Evolutionary conservation across 192 early-diverging fungal genomes (phyloP).

Genomic region (Podochytrium sp.): DNA sequence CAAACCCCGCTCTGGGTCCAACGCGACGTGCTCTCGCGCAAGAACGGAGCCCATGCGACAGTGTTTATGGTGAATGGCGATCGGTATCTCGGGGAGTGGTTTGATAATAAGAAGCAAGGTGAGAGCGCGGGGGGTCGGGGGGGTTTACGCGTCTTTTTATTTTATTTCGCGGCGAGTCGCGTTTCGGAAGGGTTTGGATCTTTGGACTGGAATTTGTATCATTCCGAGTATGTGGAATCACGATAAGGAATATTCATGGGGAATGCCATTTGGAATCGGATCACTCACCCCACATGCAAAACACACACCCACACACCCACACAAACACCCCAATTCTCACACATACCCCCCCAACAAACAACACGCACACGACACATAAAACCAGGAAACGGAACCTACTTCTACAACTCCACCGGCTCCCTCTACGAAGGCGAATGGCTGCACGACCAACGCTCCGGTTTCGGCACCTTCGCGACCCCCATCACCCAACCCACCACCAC

Average conservation of each 20-base stretch:
- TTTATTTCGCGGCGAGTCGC: too few species aligned
- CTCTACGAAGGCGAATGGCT: slow-evolving; percentile 66
- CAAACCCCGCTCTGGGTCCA: slow-evolving; percentile 53
- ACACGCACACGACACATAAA: neutral
- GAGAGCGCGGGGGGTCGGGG: too few species aligned
- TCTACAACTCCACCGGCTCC: slow-evolving; percentile 47
- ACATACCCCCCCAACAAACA: too few species aligned
- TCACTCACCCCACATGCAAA: too few species aligned
- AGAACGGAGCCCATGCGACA: slow-evolving; percentile 57
- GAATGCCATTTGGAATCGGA: too few species aligned
- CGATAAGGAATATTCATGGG: too few species aligned
- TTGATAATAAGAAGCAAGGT: slow-evolving; percentile 58
- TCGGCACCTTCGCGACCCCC: slow-evolving; percentile 60
- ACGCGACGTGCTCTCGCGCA: slow-evolving; percentile 54
- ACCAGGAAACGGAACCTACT: slow-evolving; percentile 61
- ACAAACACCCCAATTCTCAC: too few species aligned
- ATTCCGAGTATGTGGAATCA: too few species aligned
- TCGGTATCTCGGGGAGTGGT: slow-evolving; percentile 64
- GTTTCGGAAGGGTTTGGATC: too few species aligned
- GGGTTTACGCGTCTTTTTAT: too few species aligned
- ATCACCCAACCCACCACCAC: slow-evolving; percentile 8
- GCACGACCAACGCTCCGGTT: slow-evolving; percentile 52
- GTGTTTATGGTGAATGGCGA: slow-evolving; percentile 66
- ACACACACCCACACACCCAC: neutral
- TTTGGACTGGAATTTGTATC: too few species aligned